A percentile compares a stretch with the other conserved stretches of the same genome.
Evolutionary conservation across 2,329 filamentous ascomycete genomes (phyloP).

Genomic region (Sclerotinia subarctica): DNA sequence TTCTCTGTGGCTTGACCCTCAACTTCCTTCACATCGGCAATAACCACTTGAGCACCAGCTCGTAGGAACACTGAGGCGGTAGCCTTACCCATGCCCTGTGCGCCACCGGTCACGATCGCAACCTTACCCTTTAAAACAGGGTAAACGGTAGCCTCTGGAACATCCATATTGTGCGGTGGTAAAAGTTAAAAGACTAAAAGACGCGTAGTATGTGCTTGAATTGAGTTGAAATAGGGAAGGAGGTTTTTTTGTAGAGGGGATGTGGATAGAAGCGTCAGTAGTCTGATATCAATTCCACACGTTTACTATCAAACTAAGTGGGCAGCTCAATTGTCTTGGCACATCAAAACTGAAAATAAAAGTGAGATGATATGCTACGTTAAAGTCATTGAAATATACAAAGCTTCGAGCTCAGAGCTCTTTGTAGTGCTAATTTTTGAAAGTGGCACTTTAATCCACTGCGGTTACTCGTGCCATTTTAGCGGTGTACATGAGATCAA

Average conservation of each 20-base stretch:
- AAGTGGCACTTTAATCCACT: neutral
- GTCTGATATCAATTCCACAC: neutral
- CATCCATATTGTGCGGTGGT: slow-evolving; percentile 7
- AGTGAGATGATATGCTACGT: neutral
- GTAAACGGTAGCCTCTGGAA: slow-evolving; percentile 20
- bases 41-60: slow-evolving; percentile 17
- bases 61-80: slow-evolving; percentile 12
- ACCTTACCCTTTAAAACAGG: slow-evolving; percentile 25
- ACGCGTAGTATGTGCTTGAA: neutral
- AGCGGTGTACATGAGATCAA: neutral
- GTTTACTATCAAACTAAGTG: neutral
- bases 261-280: neutral
- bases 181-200: neutral
- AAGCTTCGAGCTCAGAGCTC: neutral
- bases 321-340: neutral
- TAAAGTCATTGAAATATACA: neutral
- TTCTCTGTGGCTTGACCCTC: slow-evolving; percentile 9
- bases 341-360: neutral
- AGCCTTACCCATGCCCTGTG: slow-evolving; percentile 40
- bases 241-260: neutral
- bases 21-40: slow-evolving; percentile 8
- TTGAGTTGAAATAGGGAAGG: neutral
- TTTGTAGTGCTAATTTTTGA: neutral
- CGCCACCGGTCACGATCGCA: slow-evolving; percentile 24
- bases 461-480: neutral